A percentile compares a stretch with the other conserved stretches of the same genome.
Evolutionary conservation across 2,329 filamentous ascomycete species (phyloP).

Genomic region (Diaporthe caulivora): DNA sequence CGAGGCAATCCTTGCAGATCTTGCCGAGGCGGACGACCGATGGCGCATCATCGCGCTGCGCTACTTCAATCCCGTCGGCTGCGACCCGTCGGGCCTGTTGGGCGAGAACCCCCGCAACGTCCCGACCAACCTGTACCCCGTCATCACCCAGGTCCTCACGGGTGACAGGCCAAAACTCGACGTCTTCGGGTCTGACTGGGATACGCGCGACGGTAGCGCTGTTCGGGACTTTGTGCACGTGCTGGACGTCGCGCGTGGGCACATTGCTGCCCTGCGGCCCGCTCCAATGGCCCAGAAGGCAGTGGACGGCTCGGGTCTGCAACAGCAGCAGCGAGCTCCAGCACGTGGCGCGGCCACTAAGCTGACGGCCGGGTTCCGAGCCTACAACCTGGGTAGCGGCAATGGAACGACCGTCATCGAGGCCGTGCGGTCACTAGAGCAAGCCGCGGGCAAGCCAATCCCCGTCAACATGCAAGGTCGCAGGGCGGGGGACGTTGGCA

Average conservation of each 20-base stretch:
- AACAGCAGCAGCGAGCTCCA: neutral
- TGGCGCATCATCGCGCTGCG: constrained; percentile 74
- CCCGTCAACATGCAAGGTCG: constrained; percentile 52
- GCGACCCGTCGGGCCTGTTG: constrained; percentile 72
- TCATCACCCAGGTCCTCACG: constrained; percentile 72
- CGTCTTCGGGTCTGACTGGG: constrained; percentile 75
- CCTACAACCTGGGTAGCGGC: constrained; percentile 62
- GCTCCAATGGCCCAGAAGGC: constrained; percentile 38
- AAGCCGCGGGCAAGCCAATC: constrained; percentile 51
- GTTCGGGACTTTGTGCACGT: constrained; percentile 78
- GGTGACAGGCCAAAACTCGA: constrained; percentile 66
- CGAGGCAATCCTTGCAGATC: constrained; percentile 74
- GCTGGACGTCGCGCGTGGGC: constrained; percentile 72
- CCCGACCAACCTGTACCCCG: constrained; percentile 74
- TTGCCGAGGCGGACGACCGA: constrained; percentile 69
- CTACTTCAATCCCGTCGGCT: constrained; percentile 78
- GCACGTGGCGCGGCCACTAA: constrained; percentile 41
- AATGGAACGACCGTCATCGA: constrained; percentile 59
- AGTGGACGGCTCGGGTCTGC: neutral
- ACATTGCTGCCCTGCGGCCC: constrained; percentile 68
- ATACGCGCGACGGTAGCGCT: constrained; percentile 74
- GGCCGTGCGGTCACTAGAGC: constrained; percentile 55
- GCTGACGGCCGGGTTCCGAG: constrained; percentile 52
- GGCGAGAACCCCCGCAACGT: constrained; percentile 73
- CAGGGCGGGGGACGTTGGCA: constrained; percentile 58